Percentiles rank a stretch among this genome's conserved stretches.
phyloP scores from a whole-genome alignment of 202 grass and related monocot species.

The Carex arenaria region DNA sequence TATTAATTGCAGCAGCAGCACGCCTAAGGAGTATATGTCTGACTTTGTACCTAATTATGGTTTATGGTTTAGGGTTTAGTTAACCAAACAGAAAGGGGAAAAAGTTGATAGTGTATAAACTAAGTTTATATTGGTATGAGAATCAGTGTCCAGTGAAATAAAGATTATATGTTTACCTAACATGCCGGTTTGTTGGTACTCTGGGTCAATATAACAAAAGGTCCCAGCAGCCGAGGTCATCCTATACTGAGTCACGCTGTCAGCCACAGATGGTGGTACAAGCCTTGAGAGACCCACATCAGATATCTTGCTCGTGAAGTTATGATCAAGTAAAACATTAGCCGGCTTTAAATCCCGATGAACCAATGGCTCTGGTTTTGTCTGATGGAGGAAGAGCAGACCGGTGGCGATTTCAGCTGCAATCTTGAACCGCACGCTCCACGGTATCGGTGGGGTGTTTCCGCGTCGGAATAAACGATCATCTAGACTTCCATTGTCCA shows the following conservation, averaged over 20 bases:
- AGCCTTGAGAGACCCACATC: constrained; percentile 85
- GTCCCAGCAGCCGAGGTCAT: constrained; percentile 85
- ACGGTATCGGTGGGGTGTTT: constrained; percentile 52
- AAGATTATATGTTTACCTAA: constrained; percentile 23
- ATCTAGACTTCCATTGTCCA: constrained; percentile 90
- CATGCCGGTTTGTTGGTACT: constrained; percentile 98
- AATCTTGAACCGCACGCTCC: constrained; percentile 68
- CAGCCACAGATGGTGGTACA: constrained; percentile 60
- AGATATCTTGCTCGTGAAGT: constrained; percentile 96
- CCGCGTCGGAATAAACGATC: constrained; percentile 66
- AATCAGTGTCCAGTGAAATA: not conserved
- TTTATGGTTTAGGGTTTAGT: constrained; percentile 2
- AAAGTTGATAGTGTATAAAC: not conserved
- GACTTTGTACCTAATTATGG: constrained; percentile 52
- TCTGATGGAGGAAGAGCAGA: constrained; percentile 83
- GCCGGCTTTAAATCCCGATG: constrained; percentile 89
- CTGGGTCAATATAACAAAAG: constrained; percentile 96
- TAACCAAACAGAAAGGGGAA: not conserved
- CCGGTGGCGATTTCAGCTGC: constrained; percentile 68
- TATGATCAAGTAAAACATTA: constrained; percentile 96
- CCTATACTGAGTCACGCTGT: constrained; percentile 83
- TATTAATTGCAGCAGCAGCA: constrained; percentile 84
- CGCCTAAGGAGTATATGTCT: constrained; percentile 91
- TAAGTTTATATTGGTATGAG: not conserved
- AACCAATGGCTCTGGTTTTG: constrained; percentile 85